Evolutionary conservation across 257 asterid genomes (phyloP), one percentile per base, ranked within the genome.

Genomic region (Linderniella brevidens): DNA sequence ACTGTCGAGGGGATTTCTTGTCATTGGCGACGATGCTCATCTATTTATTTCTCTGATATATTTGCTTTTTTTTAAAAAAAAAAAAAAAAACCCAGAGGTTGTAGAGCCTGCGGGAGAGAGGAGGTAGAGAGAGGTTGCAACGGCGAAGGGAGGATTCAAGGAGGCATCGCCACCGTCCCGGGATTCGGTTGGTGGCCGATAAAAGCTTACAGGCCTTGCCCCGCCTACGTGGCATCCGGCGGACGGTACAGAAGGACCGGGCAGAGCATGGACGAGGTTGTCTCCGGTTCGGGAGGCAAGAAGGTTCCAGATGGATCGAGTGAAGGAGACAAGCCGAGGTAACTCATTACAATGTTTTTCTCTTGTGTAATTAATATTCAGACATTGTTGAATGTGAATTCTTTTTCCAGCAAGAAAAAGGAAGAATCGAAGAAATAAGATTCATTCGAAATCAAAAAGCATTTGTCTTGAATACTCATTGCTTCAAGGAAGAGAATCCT

Each of bases 141-240:
- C 29, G 94, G 95, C 0, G 93, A 84, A 58, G 98, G 98, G 47
- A 82, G 95, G 65, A 78, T 88, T 64, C 95, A 88, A 70, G 98
- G 98, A 37, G 98, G 98, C 52, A 88, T 88, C 37, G 95, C 95
- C 4, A 71, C 78, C 20, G 73, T 84, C 42, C 93, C 98, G 5
- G 95, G 95, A 35, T 84, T 88, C 46, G 95, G 93, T 52, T 88
- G 98, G 98, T 88, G 98, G 95, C 95, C 95, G 0, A 88, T 88
- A 45, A 84, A 84, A 73, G 94, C 98, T 46, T 88, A 78, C 56
- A 58, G 94, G 49, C 98, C 94, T 64, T 88, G 98, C 39, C 95
- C 95, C 39, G 92, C 77, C 5, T 88, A 70, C 58, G 55, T 84
- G 58, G 92, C 86, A 13, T 67, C 93, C 0, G 98, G 98, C 45